phyloP scores from a whole-genome alignment of 306 rosid species.

The Pterocarpus macrocarpus region DNA sequence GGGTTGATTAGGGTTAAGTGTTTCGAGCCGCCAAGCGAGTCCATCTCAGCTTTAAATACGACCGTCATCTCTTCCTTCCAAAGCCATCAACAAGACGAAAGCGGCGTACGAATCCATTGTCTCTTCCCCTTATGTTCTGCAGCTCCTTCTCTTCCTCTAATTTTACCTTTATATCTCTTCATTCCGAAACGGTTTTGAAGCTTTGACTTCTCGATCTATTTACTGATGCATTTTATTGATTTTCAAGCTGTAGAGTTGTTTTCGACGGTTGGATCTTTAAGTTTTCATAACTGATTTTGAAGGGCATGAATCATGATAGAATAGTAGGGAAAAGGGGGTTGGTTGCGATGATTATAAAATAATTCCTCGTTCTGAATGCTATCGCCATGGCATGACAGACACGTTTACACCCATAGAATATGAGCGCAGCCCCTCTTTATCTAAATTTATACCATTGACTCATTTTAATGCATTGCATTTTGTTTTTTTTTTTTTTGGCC shows the following conservation, averaged over 20 bases:
- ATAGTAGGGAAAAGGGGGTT: not conserved
- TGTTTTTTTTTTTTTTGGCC: too few species aligned
- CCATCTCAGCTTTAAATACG: constrained; percentile 31
- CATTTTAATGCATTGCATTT: not conserved
- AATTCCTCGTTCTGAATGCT: constrained; percentile 99
- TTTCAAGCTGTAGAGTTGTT: not conserved
- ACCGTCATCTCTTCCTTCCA: not conserved
- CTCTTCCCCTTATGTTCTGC: not conserved
- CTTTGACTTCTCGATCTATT: too few species aligned
- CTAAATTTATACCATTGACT: not conserved
- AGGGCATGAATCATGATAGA: not conserved
- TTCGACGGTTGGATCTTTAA: not conserved
- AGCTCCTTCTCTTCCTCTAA: too few species aligned
- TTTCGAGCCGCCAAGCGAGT: not conserved
- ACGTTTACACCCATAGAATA: constrained; percentile 99
- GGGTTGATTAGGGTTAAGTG: constrained; percentile 11
- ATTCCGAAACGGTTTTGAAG: too few species aligned
- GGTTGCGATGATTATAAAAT: constrained; percentile 86
- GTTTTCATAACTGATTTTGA: not conserved
- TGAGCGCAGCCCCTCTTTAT: constrained; percentile 66
- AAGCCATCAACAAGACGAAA: not conserved
- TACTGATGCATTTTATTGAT: not conserved
- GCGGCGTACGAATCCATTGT: not conserved
- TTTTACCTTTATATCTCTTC: not conserved
- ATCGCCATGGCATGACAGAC: constrained; percentile 94